Evolutionary conservation across 176 grass and related monocot genomes (phyloP).

Genomic region (Oryza officinalis): DNA sequence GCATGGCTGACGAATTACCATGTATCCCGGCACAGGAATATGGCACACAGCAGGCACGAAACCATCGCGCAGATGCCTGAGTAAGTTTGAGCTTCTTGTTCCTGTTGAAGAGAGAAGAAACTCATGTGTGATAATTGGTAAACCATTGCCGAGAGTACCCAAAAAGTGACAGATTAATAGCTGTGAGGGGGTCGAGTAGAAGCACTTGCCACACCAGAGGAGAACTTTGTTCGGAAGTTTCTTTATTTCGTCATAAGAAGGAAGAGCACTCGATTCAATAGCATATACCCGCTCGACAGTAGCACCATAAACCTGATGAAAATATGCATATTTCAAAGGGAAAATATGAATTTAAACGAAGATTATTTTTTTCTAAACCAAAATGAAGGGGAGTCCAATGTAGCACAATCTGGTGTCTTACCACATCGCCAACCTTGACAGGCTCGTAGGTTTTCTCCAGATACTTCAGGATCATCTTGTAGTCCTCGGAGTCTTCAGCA

Average conservation of each 20-base stretch:
- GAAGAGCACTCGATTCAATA: conserved; percentile 51
- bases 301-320: conserved; percentile 58
- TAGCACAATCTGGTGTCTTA: conserved; percentile 7
- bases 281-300: conserved; percentile 69
- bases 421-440: conserved; percentile 62
- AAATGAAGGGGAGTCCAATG: background rate
- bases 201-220: conserved; percentile 79
- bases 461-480: conserved; percentile 83
- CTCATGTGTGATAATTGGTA: background rate
- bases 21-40: conserved; percentile 78
- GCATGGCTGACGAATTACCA: conserved; percentile 41
- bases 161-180: background rate
- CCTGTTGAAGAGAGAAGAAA: conserved; percentile 31
- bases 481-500: conserved; percentile 62
- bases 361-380: background rate
- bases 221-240: conserved; percentile 78
- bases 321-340: background rate
- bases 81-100: conserved; percentile 75
- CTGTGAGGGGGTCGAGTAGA: background rate
- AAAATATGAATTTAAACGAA: background rate
- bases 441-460: conserved; percentile 79
- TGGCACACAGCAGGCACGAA: conserved; percentile 65
- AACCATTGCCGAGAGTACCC: background rate
- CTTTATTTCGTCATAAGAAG: conserved; percentile 69
- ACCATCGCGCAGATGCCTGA: conserved; percentile 68